Evolutionary conservation across 2,329 filamentous ascomycete species (phyloP), one percentile per base, ranked within the genome.

Genomic region (Fusarium sp.): DNA sequence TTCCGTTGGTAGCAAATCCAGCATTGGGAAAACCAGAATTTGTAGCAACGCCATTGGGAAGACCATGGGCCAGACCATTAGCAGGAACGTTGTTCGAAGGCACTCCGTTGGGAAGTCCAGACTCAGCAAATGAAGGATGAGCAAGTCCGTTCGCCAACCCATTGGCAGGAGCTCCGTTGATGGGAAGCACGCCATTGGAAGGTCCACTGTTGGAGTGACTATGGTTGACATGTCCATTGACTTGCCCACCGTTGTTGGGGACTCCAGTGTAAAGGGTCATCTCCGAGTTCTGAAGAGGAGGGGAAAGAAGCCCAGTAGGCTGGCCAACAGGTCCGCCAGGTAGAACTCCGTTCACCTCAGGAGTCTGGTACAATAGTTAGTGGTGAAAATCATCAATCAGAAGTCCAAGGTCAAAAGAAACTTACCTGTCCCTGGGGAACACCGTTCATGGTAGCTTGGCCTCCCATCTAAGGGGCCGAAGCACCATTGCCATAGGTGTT

Each of bases 401-500:
- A 6, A 11, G 4, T 14, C 36, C 31, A 53, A 34, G n/a, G 14
- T 9, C 50, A 1, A n/a, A 8, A 13, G 23, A 18, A 51, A 62
- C 68, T 68, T 60, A 65, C 68, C 40, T 58, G 56, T 14, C 31
- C 50, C 8, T 33, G 49, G 29, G 25, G 5, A 27, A 6, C n/a
- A 51, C 7, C 46, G 29, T 33, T 33, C 27, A 51, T 14, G 46
- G 64, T 59, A 40, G 55, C 61, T 59, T 72, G 72, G 34, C 58
- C 69, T 50, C 73, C 73, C 65, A 70, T 64, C 73, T 74, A 75
- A 71, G 72, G 73, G 10, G 42, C 61, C 65, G 54, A 23, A 59
- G 64, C 51, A 53, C 38, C 33, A 33, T 55, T 29, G 40, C 20
- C 8, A 16, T 46, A 49, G 25, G 57, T n/a, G 58, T 44, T 55